Base-by-base conservation (phyloP, 805 yeast species). In the Barnettozyma populi region DNA sequence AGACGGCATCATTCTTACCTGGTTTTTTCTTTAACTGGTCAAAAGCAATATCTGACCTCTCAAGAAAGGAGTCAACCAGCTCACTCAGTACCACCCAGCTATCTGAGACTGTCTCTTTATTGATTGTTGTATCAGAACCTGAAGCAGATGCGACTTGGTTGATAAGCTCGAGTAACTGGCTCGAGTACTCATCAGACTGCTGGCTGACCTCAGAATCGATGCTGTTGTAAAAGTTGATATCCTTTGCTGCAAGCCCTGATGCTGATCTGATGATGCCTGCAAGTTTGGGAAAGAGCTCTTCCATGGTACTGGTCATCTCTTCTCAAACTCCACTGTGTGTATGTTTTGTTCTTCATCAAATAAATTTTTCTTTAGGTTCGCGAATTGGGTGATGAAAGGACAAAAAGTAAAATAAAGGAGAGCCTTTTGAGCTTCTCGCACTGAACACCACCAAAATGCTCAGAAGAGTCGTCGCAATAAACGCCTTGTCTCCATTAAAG, bases 171-270 rank as follows among this genome's bases (percentile, higher is more conserved):
- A 79, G 59, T 6, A 85, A 47, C 19, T 69, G 63, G 14, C 64
- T 61, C 4, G 81, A 71, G 0, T 76, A 59, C 1, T 55, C 53
- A 9, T 71, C 70, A 42, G 82, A 61, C 13, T 71, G 60, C 0
- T 59, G 52, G 8, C 72, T 65, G 13, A 82, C 59, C 1, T 63
- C 59, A 3, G 68, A 57, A 57, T 87, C 92, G 11, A 88, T 60
- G 41, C 86, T 79, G 41, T 74, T 70, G 63, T 81, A 79, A 59
- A 90, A 94, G 27, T 75, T 78, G n/a, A 90, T 74, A 68, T 92
- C 98, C 47, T 86, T 86, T 0, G 88, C 79, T 2, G 86, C 85
- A 38, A 90, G 64, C 2, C 86, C 80, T 3, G 84, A 71, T 0
- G 95, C 74, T 2, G 84, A 76, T 50, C 95, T 71, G 36, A 86